Conservation (phyloP, 2,329 filamentous ascomycete genomes). For the Parastagonospora avenae region DNA sequence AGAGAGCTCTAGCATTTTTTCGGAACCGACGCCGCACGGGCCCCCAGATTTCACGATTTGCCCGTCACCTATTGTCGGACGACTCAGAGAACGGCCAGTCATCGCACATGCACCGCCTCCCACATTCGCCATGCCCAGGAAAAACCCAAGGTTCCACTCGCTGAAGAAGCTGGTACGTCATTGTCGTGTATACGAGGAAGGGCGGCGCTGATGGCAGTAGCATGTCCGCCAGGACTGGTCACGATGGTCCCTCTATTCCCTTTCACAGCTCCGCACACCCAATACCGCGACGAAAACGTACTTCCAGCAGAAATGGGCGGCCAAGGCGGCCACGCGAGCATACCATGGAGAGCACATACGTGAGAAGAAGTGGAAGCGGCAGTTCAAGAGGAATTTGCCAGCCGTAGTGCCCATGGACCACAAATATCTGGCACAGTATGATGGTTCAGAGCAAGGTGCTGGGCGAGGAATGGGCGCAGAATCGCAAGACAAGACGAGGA, state of each 20-base stretch:
- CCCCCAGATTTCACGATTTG: neutral
- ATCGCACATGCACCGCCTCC: constrained; percentile 15
- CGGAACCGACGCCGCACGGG: neutral
- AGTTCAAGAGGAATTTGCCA: constrained; percentile 82
- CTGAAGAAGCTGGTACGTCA: constrained; percentile 67
- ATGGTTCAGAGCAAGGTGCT: constrained; percentile 82
- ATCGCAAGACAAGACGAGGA: constrained; percentile 14
- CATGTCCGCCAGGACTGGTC: constrained; percentile 96
- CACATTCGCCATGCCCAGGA: constrained; percentile 48
- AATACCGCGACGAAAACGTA: constrained; percentile 62
- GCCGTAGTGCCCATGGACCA: constrained; percentile 87
- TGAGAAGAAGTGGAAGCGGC: constrained; percentile 91
- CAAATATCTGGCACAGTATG: constrained; percentile 74
- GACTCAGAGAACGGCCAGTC: constrained; percentile 3
- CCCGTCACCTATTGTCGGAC: constrained; percentile 4
- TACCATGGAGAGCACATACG: constrained; percentile 96
- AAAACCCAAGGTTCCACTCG: constrained; percentile 65
- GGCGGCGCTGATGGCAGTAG: constrained; percentile 54
- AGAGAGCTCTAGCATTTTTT: constrained; percentile 1
- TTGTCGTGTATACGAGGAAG: neutral
- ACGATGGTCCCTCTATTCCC: constrained; percentile 95
- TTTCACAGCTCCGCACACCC: constrained; percentile 62
- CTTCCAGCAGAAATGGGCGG: constrained; percentile 98
- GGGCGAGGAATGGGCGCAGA: constrained; percentile 77
- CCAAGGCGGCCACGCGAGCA: constrained; percentile 80